These are phyloP conservation scores for Yamadazyma siamensis DNA, from an alignment of 1,139 yeast genomes.

Conservation along the genomic window DNA sequence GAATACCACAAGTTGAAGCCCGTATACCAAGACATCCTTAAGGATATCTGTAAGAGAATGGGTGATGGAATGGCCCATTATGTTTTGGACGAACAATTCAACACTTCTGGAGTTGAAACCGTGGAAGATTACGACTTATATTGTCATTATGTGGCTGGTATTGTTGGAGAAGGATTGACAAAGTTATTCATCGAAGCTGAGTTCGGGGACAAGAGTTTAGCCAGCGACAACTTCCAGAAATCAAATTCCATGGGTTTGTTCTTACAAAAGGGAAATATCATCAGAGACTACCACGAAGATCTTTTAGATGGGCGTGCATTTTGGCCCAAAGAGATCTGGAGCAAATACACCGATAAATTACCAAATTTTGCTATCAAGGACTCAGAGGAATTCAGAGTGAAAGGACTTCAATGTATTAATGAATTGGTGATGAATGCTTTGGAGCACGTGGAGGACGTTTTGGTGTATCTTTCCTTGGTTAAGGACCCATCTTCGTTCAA, in stretches of 20 bases:
- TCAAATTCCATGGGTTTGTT: constrained; percentile 93
- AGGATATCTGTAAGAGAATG: constrained; percentile 77
- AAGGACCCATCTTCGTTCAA: constrained; percentile 81
- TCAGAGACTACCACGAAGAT: constrained; percentile 93
- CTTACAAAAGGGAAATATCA: constrained; percentile 91
- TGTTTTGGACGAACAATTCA: constrained; percentile 73
- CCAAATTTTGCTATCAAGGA: constrained; percentile 48
- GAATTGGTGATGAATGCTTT: constrained; percentile 81
- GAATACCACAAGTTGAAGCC: constrained; percentile 75
- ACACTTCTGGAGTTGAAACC: constrained; percentile 74
- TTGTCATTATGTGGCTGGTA: constrained; percentile 96
- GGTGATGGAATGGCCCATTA: constrained; percentile 98
- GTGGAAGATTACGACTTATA: constrained; percentile 81
- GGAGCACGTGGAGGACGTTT: constrained; percentile 72
- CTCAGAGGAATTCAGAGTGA: constrained; percentile 31
- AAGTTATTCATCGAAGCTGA: constrained; percentile 69
- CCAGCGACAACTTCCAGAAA: constrained; percentile 50
- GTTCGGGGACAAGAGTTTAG: constrained; percentile 53
- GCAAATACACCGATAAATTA: constrained; percentile 64
- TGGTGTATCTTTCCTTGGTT: constrained; percentile 72
- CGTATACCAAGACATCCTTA: constrained; percentile 73
- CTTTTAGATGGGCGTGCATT: constrained; percentile 88
- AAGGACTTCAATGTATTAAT: constrained; percentile 72
- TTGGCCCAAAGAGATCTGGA: constrained; percentile 96
- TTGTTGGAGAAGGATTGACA: constrained; percentile 95